Base-by-base conservation (phyloP, 108 stramenopile genomes). In the Fragilariopsis cylindrus region DNA sequence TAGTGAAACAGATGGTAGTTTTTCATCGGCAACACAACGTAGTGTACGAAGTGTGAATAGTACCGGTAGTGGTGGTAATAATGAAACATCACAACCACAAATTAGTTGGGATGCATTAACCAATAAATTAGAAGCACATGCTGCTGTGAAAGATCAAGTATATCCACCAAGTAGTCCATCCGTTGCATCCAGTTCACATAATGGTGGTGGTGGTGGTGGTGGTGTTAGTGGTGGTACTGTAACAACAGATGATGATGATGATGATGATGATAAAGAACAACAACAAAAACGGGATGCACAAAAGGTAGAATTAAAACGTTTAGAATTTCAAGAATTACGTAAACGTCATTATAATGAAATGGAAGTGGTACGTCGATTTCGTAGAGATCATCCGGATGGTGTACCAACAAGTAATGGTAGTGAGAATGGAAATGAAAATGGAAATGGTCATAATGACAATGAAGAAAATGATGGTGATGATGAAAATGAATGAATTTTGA, bases 291-390 rank as follows among this genome's bases (percentile, higher is more conserved):
- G 85, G 16, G 82, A 87, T 56, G 69, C 52, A n/a, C 85, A 82
- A 57, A 43, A 73, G 18, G 80, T 80, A 55, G 86, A 88, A 73
- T 77, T 81, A 60, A 76, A 82, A 60, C 78, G 75, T 44, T 57
- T 78, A 60, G 83, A 88, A 68, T 95, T 95, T 65, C 77, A 78
- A 66, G 83, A 87, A 72, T 80, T 87, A 79, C 85, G 94, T 53
- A 95, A 92, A 73, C 81, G 86, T 46, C 94, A 95, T 78, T 95
- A 95, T 76, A 95, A 95, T 81, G 94, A 95, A 79, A 91, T 89
- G 81, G 94, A 95, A 57, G 69, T 86, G 11, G 81, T 95, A 55
- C 86, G 86, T 44, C 79, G 81, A 76, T 95, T 86, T 74, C 82
- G 85, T 47, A 69, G 72, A 67, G 81, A 90, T 67, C 91, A 95